Percentiles rank a stretch among this genome's conserved stretches.
These are phyloP conservation scores for Phytopythium oedochilum DNA, from an alignment of 352 stramenopile genomes.

Conservation along the genomic window DNA sequence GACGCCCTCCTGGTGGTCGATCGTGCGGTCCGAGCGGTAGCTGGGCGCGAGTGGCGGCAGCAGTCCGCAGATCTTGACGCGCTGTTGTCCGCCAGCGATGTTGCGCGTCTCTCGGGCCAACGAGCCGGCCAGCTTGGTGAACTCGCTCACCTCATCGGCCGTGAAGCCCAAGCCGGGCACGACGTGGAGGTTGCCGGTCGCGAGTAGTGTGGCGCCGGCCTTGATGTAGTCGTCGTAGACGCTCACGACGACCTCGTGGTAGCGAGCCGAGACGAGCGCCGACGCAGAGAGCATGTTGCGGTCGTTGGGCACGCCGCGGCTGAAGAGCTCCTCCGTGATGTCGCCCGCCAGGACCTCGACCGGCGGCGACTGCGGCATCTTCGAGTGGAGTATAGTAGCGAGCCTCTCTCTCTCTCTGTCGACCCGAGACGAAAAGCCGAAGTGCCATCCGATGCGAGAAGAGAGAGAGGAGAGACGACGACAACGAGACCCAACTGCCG, in stretches of 20 bases:
- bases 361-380: slow-evolving; percentile 9
- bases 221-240: slow-evolving; percentile 75
- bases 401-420: no score
- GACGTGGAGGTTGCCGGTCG: slow-evolving; percentile 88
- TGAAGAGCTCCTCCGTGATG: slow-evolving; percentile 88
- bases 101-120: slow-evolving; percentile 52
- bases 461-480: no score
- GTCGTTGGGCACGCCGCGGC: slow-evolving; percentile 79
- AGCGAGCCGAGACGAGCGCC: slow-evolving; percentile 59
- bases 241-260: slow-evolving; percentile 63
- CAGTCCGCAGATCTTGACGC: slow-evolving; percentile 73
- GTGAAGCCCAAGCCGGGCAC: slow-evolving; percentile 85
- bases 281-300: slow-evolving; percentile 88
- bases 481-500: no score
- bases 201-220: slow-evolving; percentile 75
- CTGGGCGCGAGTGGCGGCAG: slow-evolving; percentile 89
- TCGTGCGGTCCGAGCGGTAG: slow-evolving; percentile 85
- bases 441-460: no score
- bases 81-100: slow-evolving; percentile 16
- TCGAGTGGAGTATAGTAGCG: background rate
- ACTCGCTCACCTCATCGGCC: slow-evolving; percentile 61
- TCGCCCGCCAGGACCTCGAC: slow-evolving; percentile 74
- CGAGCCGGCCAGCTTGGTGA: slow-evolving; percentile 51
- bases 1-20: slow-evolving; percentile 62
- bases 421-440: no score